Base-by-base conservation (phyloP, 2,329 filamentous ascomycete genomes). In the Colletotrichum siamense region DNA sequence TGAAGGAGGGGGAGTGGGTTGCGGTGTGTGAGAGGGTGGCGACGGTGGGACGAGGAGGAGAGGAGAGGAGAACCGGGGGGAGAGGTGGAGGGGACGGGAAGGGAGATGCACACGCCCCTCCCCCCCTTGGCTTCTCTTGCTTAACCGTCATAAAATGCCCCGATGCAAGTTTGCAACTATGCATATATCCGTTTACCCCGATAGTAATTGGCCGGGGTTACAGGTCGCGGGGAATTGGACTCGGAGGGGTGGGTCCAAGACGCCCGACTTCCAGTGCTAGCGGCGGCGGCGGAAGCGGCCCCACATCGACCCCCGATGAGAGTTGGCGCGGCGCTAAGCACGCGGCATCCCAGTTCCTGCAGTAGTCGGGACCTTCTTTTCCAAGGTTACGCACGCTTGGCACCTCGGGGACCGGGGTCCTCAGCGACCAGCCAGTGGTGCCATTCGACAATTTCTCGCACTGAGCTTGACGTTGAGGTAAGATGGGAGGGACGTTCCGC, bases 331-430 rank as follows among this genome's bases (percentile, higher is more conserved):
- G 52, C 72, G 72, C 75, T 75, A 77, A 9, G 26, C 65, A 62
- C 52, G 73, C 69, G 26, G 76, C 36, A 77, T 73, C 76, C 76
- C 65, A 73, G 76, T 71, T 69, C 76, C 76, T 77, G 76, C 76
- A 76, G 59, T 77, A 77, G 76, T 55, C 44, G 34, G 57, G 59
- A 49, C 57, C 59, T 61, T 52, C 34, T 69, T 69, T 73, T 69
- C 65, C 74, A 76, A 76, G 74, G 70, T 59, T 49, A 69, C 59
- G 70, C 26, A 55, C 57, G 59, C 74, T 76, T 76, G 71, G 70
- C 70, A 65, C 12, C 59, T 64, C 36, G 22, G 62, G 55, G 62
- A 34, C 44, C 52, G 61, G 73, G 73, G 55, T 4, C 8, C 24
- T 22, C 28, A 22, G 59, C 28, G 18, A 34, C 22, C 30, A 15